Base-by-base conservation (phyloP, 139 green algal genomes). In the Tetratostichococcus sp. region DNA sequence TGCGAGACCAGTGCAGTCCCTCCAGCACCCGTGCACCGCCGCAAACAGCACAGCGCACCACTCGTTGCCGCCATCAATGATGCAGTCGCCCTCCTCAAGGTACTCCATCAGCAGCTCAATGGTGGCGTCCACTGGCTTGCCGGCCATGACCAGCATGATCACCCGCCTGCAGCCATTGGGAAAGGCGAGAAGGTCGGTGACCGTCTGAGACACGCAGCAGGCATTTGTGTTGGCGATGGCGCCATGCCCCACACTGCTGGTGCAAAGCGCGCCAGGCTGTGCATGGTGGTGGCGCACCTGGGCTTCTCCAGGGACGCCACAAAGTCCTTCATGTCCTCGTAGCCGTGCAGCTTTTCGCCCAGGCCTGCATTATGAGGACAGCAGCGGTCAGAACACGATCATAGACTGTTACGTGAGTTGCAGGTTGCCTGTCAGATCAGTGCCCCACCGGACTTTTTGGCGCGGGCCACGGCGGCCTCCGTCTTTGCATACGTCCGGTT, bases 91-190 rank as follows among this genome's bases (percentile, higher is more conserved):
- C 1, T 89, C 77, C 86, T 99, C 96, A 84, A 99, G 82, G 81
- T 91, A 88, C 82, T 96, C 68, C 26, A 86, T 72, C 66, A 99
- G 90, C 32, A 78, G 69, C 19, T 92, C 85, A 26, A 99, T 97
- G 16, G 96, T 99, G 57, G 87, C 69, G 77, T 99, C 96, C 32
- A 99, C 96, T 21, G 96, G 92, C 6, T 89, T 83, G 16, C 96
- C 96, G 31, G 96, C 96, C 86, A 98, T 95, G 21, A 99, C 96
- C 30, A 99, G 87, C 76, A 99, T 97, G 76, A 99, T 97, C 6
- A 99, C 90, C 35, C 89, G 87, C 76, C 91, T 94, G 87, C 5
- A 39, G 71, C 30, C 67, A 26, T 68, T 21, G 66, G 70, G n/a
- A n/a, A n/a, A n/a, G n/a, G n/a, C n/a, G n/a, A n/a, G n/a, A n/a